Base-by-base conservation (phyloP, 768 basidiomycete genomes). In the Pisolithus tinctorius region DNA sequence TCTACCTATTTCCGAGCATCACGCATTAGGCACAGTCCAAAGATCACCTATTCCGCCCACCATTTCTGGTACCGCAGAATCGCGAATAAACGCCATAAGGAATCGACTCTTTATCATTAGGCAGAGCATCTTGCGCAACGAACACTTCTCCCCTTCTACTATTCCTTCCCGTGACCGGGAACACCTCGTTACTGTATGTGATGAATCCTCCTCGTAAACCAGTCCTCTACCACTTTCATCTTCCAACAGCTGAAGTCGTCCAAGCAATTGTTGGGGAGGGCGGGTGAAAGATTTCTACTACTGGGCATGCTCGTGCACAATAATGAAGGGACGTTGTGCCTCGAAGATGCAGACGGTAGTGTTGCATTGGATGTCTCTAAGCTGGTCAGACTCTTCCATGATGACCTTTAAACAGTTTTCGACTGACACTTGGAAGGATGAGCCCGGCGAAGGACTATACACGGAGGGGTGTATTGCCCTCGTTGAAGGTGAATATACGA, bases 71-170 rank as follows among this genome's bases (percentile, higher is more conserved):
- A 79, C 90, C 25, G 81, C 95, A 23, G 84, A 92, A 29, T 88
- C 89, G 7, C 80, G 92, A 55, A 81, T 93, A 34, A 70, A 75
- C 27, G 86, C 90, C 42, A 73, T 90, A 26, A 80, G 95, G 31
- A 89, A 98, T 65, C 74, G 95, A 46, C 76, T 95, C 56, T 82
- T 90, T 63, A 83, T 98, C 47, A 92, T 98, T 60, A 88, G 85
- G 64, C 95, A 98, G 70, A 87, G 90, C 60, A 82, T 98, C 27
- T 72, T 97, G 37, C 77, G 96, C 38, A 98, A 97, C 62, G 96
- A 99, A 64, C 93, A 98, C 66, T 99, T 99, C 69, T 92, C 92
- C 2, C 94, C 96, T 3, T 95, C 95, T 6, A 93, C 93, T 0
- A 69, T 98, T 37, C 89, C 93, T 39, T 93, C 92, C 14, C 81